Conservation (phyloP, 2,329 filamentous ascomycete genomes). For the Xylariomycetidae sp. region DNA sequence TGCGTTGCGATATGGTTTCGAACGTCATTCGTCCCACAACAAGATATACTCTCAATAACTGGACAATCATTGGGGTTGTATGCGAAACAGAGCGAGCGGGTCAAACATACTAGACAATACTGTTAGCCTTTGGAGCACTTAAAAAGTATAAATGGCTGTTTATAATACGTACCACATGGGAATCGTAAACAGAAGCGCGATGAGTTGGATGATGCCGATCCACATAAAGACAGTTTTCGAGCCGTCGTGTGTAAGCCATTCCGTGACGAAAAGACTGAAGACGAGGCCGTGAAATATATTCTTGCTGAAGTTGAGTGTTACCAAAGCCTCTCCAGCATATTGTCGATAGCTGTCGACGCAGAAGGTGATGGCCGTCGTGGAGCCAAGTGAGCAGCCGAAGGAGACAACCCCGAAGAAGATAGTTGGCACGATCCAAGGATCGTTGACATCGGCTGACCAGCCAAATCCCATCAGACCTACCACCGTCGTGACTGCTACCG, state of each 20-base stretch:
- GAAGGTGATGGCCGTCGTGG: conserved; percentile 89
- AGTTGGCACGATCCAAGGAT: conserved; percentile 88
- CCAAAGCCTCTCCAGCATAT: conserved; percentile 89
- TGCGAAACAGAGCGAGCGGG: too few relatives aligned
- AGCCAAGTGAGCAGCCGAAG: conserved; percentile 86
- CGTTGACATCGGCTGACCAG: conserved; percentile 74
- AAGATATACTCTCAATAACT: too few relatives aligned
- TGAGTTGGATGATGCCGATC: conserved; percentile 80
- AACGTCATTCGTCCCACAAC: too few relatives aligned
- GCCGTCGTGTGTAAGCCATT: conserved; percentile 74
- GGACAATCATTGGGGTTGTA: too few relatives aligned
- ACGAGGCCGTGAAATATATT: conserved; percentile 88
- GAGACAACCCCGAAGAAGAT: conserved; percentile 89
- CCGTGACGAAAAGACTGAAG: conserved; percentile 82
- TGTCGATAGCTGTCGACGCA: conserved; percentile 90
- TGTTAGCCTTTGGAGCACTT: too few relatives aligned
- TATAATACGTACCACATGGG: too few relatives aligned
- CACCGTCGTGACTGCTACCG: conserved; percentile 71
- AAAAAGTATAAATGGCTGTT: too few relatives aligned
- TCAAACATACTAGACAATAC: too few relatives aligned
- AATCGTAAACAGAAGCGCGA: conserved; percentile 67
- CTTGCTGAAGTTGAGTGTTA: conserved; percentile 92
- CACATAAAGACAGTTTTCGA: conserved; percentile 75
- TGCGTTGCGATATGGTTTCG: too few relatives aligned
- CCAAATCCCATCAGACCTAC: conserved; percentile 92